phyloP scores from a whole-genome alignment of 2,329 filamentous ascomycete species.

The Ophioceras dolichostomum region DNA sequence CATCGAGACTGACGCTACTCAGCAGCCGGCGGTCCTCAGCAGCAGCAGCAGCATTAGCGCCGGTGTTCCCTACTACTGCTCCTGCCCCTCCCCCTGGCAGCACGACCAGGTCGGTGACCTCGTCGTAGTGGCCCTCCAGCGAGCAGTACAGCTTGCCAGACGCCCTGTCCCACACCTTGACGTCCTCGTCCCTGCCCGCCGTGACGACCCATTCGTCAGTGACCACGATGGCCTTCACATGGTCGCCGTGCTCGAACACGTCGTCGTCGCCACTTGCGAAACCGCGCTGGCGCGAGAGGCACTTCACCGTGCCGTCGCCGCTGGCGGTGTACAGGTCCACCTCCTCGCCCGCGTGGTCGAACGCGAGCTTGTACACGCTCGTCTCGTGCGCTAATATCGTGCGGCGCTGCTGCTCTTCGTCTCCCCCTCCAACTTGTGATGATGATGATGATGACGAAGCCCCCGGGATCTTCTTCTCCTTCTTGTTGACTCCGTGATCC shows the following conservation, averaged over 20 bases:
- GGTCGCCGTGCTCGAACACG: slow-evolving; percentile 69
- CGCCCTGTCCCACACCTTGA: slow-evolving; percentile 76
- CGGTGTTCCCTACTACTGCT: too few relatives aligned
- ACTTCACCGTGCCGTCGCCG: slow-evolving; percentile 79
- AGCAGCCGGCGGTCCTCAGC: slow-evolving; percentile 38
- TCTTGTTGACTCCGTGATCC: slow-evolving; percentile 16
- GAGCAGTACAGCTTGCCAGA: slow-evolving; percentile 62
- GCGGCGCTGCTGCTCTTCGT: slow-evolving; percentile 22
- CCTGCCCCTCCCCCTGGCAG: too few relatives aligned
- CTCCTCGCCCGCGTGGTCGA: slow-evolving; percentile 48
- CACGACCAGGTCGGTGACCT: slow-evolving; percentile 71
- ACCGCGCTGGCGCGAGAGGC: slow-evolving; percentile 53
- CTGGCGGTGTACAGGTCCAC: slow-evolving; percentile 86
- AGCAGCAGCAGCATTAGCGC: too few relatives aligned
- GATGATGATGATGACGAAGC: too few relatives aligned
- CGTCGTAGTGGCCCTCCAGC: slow-evolving; percentile 80
- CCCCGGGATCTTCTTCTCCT: neutral
- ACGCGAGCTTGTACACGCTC: slow-evolving; percentile 70
- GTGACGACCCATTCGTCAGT: slow-evolving; percentile 72
- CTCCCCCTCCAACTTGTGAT: too few relatives aligned
- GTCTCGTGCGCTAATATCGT: slow-evolving; percentile 76
- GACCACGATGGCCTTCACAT: slow-evolving; percentile 72
- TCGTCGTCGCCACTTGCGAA: slow-evolving; percentile 54
- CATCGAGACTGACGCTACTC: slow-evolving; percentile 81
- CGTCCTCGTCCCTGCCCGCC: slow-evolving; percentile 79